These are phyloP conservation scores for Cutaneotrichosporon daszewskae DNA, from an alignment of 1,284 basidiomycete genomes.

Conservation along the genomic window DNA sequence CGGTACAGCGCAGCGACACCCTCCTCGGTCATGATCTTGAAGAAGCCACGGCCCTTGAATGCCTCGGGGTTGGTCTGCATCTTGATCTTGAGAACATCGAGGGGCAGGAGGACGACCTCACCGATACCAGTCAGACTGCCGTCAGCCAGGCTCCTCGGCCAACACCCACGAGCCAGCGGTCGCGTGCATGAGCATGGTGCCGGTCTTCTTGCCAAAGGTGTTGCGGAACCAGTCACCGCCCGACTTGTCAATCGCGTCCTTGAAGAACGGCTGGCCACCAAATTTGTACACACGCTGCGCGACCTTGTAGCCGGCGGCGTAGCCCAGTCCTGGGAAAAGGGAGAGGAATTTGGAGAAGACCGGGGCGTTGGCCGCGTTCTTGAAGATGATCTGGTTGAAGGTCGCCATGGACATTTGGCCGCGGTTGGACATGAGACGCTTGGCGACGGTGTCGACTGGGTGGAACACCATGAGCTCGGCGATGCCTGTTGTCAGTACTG, in stretches of 20 bases:
- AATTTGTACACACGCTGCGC: slow-evolving; percentile 95
- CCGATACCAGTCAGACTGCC: slow-evolving; percentile 86
- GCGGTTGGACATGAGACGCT: slow-evolving; percentile 97
- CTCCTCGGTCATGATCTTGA: slow-evolving; percentile 88
- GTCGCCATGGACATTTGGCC: slow-evolving; percentile 61
- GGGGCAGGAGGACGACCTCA: slow-evolving; percentile 90
- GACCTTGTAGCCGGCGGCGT: slow-evolving; percentile 96
- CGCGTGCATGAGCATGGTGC: slow-evolving; percentile 94
- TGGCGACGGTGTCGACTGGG: slow-evolving; percentile 92
- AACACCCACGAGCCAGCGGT: slow-evolving; percentile 76
- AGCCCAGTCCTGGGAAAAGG: slow-evolving; percentile 94
- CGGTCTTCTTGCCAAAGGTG: slow-evolving; percentile 88
- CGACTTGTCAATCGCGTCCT: slow-evolving; percentile 77
- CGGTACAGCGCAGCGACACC: slow-evolving; percentile 81
- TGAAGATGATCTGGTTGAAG: slow-evolving; percentile 77
- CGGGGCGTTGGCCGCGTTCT: slow-evolving; percentile 69
- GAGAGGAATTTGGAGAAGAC: slow-evolving; percentile 71
- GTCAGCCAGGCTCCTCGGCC: background rate
- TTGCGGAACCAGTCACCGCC: slow-evolving; percentile 72
- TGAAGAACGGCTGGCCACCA: slow-evolving; percentile 96
- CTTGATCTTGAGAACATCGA: slow-evolving; percentile 98
- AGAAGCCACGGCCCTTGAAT: slow-evolving; percentile 82
- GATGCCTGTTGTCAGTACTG: slow-evolving; percentile 59
- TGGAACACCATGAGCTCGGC: slow-evolving; percentile 90
- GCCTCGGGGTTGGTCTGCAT: slow-evolving; percentile 95